Evolutionary conservation across 2,329 filamentous ascomycete species (phyloP).

Genomic region (Paecilomyces formosus): DNA sequence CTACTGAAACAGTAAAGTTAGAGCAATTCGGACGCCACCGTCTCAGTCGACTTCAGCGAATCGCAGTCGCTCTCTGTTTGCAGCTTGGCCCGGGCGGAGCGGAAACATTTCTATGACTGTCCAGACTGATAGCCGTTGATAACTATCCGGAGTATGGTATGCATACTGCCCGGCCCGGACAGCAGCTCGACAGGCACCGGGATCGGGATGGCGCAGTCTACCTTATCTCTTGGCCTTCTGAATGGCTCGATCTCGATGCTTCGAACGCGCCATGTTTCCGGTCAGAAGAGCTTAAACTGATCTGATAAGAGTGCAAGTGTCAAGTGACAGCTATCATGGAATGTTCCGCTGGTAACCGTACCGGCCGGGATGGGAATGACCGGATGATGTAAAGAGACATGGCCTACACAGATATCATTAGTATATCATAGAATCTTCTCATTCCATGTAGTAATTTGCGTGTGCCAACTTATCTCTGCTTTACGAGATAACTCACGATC

Average conservation of each 20-base stretch:
- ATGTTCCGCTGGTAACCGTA: background rate
- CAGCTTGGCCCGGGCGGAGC: background rate
- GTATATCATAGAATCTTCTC: background rate
- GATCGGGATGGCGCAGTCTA: background rate
- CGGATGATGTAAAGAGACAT: background rate
- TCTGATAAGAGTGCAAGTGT: background rate
- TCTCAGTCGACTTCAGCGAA: background rate
- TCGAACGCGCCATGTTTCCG: background rate
- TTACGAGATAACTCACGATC: background rate
- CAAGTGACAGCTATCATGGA: background rate
- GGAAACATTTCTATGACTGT: background rate
- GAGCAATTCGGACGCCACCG: background rate
- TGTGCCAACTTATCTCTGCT: background rate
- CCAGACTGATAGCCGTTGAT: background rate
- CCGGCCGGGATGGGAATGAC: background rate
- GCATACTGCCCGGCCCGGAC: background rate
- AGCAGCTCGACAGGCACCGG: background rate
- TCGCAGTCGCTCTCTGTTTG: background rate
- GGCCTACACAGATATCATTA: background rate
- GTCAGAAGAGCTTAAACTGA: background rate
- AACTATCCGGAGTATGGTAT: background rate
- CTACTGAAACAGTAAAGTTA: background rate
- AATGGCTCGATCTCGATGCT: background rate
- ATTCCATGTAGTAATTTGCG: background rate
- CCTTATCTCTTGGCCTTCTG: background rate